phyloP scores from a whole-genome alignment of 83 land plant species.

The Picea abies region DNA sequence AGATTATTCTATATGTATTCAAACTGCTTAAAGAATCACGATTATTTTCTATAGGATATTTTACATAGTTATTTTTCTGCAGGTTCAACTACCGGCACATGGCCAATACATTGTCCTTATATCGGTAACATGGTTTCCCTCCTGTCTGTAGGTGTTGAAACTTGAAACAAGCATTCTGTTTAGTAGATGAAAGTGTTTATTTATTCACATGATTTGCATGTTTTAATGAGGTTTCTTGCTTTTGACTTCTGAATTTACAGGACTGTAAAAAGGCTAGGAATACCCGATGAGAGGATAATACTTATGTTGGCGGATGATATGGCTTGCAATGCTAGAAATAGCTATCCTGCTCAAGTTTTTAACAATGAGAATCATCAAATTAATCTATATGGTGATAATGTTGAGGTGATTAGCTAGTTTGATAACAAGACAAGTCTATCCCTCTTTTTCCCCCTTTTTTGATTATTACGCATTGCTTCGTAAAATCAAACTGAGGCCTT shows the following conservation, averaged over 20 bases:
- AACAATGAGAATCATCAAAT: constrained; percentile 97
- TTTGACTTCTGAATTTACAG: constrained; percentile 32
- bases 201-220: background rate
- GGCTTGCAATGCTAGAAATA: constrained; percentile 98
- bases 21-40: background rate
- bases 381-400: constrained; percentile 98
- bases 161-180: no score
- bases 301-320: constrained; percentile 99
- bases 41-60: background rate
- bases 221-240: background rate
- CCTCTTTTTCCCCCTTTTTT: no score
- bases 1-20: background rate
- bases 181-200: background rate
- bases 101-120: constrained; percentile 96
- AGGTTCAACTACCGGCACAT: constrained; percentile 99
- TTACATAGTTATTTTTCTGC: constrained; percentile 5
- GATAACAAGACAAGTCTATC: background rate
- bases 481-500: no score
- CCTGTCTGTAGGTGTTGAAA: background rate
- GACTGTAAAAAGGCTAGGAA: constrained; percentile 96
- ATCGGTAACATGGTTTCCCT: constrained; percentile 48
- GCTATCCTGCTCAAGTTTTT: constrained; percentile 95
- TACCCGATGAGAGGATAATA: constrained; percentile 98
- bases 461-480: no score
- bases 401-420: constrained; percentile 61